Base-by-base conservation (phyloP, 371 early-diverging fungal species). In the Basidiobolus meristosporus region DNA sequence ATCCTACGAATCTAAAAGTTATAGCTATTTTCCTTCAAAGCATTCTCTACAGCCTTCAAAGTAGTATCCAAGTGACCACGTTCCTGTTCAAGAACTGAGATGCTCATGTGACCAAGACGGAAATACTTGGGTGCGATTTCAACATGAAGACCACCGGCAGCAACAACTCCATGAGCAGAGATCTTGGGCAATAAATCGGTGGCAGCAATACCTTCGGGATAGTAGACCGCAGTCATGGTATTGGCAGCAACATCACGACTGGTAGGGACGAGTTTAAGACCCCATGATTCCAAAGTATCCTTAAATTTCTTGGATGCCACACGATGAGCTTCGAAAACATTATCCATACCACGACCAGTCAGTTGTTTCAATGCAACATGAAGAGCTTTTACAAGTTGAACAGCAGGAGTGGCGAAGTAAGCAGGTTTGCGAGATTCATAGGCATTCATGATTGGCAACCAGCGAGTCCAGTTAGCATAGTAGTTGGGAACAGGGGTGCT, bases 361-460 rank as follows among this genome's bases (percentile, higher is more conserved):
- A 93, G 65, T 53, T 83, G 81, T 51, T 69, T 68, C 45, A 96
- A 71, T 37, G 85, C 75, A 16, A 72, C 67, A 52, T 86, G 65
- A 32, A 96, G 78, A 26, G 93, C 90, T 54, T 77, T 68, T 54
- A 96, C 70, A 43, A 83, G 68, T 65, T 90, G 90, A 34, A 96
- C 97, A 36, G 91, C 80, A 10, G 97, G 97, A 14, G 97, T 96
- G 43, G 90, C 92, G 64, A 93, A 96, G 65, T 96, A 96, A 36
- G 73, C 68, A 21, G 86, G 81, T 47, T 82, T 77, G 49, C 90
- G 78, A 7, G 77, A 70, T 62, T 91, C 92, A 54, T 92, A 95
- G 15, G 86, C 79, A 42, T 77, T 56, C 92, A 92, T 92, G 54
- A 95, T 70, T n/a, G 92, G 90, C 49, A 84, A 60, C 88, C 88